Evolutionary conservation across 2,329 filamentous ascomycete species (phyloP).

Genomic region (Exophiala alcalophila): DNA sequence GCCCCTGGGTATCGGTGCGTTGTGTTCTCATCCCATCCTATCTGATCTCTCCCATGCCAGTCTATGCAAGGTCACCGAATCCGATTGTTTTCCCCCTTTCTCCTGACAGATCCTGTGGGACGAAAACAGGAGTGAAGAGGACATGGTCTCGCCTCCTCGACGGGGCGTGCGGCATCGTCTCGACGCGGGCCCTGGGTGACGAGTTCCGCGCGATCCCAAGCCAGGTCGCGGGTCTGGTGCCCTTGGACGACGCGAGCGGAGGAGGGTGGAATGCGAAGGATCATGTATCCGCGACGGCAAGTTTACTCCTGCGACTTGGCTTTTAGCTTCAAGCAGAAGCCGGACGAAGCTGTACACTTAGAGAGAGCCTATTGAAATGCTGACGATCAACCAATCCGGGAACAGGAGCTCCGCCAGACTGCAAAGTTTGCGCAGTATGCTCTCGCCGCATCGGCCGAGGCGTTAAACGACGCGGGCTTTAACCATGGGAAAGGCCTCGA

Average conservation of each 20-base stretch:
- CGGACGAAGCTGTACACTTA: neutral
- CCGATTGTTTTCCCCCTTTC: conserved; percentile 6
- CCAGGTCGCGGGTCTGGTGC: conserved; percentile 80
- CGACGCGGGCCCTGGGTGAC: conserved; percentile 61
- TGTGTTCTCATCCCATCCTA: no score
- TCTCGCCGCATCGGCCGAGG: conserved; percentile 80
- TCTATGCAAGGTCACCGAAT: no score
- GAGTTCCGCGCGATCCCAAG: conserved; percentile 73
- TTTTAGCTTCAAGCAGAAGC: neutral
- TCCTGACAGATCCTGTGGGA: conserved; percentile 5
- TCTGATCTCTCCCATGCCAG: no score
- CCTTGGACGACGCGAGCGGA: conserved; percentile 49
- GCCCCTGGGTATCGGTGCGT: conserved; percentile 72
- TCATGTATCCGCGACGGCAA: conserved; percentile 44
- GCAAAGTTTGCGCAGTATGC: conserved; percentile 92
- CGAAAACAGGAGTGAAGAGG: conserved; percentile 58
- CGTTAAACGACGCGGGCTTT: conserved; percentile 79
- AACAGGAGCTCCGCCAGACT: conserved; percentile 70
- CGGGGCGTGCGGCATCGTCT: conserved; percentile 75
- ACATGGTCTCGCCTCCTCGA: conserved; percentile 81
- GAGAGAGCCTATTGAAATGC: neutral
- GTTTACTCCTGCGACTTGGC: conserved; percentile 19
- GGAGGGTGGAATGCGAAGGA: conserved; percentile 45
- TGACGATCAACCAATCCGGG: neutral
- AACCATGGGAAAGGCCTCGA: conserved; percentile 59